phyloP scores from a whole-genome alignment of 2,329 filamentous ascomycete species.

The Diaporthe destruens region DNA sequence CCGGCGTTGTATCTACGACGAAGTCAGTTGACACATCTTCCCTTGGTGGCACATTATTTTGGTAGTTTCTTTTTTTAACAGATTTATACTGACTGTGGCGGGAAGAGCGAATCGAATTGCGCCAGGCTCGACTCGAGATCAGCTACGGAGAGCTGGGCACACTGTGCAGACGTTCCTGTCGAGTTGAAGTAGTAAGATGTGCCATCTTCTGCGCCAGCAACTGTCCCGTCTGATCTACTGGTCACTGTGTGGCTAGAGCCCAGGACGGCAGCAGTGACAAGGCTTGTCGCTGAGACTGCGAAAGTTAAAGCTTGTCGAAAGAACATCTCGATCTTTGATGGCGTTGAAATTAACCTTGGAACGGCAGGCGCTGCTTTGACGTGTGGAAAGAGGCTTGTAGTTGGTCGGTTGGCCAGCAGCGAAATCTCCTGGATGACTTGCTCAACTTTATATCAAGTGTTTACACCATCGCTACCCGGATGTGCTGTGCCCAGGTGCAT shows the following conservation, averaged over 20 bases:
- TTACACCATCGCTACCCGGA: background rate
- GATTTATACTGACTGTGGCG: background rate
- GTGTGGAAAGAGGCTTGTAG: background rate
- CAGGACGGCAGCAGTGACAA: background rate
- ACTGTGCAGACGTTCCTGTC: background rate
- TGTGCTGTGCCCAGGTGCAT: background rate
- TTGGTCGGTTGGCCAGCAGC: background rate
- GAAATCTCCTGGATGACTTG: no score
- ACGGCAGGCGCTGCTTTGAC: background rate
- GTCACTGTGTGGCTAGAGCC: background rate
- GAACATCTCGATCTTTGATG: background rate
- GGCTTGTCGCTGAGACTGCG: background rate
- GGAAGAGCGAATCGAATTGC: conserved; percentile 1
- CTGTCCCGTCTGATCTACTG: conserved; percentile 1
- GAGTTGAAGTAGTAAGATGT: conserved; percentile 20
- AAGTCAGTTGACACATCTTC: background rate
- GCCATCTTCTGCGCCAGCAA: conserved; percentile 7
- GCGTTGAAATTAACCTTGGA: background rate
- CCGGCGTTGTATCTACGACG: background rate
- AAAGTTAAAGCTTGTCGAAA: background rate
- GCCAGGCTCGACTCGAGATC: conserved; percentile 7
- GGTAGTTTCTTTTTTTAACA: no score
- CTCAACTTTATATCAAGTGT: background rate
- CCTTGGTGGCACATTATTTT: background rate
- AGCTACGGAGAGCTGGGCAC: background rate